Evolutionary conservation across 371 early-diverging fungal species (phyloP).

Genomic region (Caulochytrium protostelioides): DNA sequence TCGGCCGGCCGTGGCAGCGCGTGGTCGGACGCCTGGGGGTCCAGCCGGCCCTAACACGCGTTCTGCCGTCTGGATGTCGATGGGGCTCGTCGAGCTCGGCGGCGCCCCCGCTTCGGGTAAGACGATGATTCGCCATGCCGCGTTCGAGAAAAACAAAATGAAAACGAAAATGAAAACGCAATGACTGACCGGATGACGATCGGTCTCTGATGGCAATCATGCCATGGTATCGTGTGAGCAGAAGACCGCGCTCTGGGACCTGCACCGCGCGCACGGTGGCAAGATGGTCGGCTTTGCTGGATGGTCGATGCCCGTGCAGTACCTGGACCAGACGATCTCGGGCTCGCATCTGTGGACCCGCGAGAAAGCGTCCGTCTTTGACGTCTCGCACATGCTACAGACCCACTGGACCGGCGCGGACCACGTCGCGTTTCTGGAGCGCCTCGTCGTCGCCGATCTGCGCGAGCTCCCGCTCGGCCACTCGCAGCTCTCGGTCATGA

Average conservation of each 20-base stretch:
- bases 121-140: too few species aligned
- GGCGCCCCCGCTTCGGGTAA: too few species aligned
- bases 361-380: conserved; percentile 77
- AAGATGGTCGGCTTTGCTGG: conserved; percentile 96
- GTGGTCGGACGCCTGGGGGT: too few species aligned
- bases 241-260: conserved; percentile 70
- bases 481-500: conserved; percentile 75
- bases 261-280: conserved; percentile 71
- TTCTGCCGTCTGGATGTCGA: too few species aligned
- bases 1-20: too few species aligned
- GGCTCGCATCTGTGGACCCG: conserved; percentile 79
- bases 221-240: too few species aligned
- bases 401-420: conserved; percentile 74
- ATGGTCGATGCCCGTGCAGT: conserved; percentile 87
- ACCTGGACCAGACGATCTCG: conserved; percentile 52
- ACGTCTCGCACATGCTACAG: conserved; percentile 96
- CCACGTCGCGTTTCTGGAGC: conserved; percentile 66
- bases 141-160: too few species aligned
- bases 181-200: too few species aligned
- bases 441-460: conserved; percentile 67
- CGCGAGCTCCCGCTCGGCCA: conserved; percentile 50
- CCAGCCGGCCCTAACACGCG: too few species aligned
- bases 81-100: too few species aligned
- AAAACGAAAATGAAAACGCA: too few species aligned
- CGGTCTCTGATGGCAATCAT: too few species aligned